Conservation (phyloP, 108 stramenopile genomes). For the Cyclotella atomus region DNA sequence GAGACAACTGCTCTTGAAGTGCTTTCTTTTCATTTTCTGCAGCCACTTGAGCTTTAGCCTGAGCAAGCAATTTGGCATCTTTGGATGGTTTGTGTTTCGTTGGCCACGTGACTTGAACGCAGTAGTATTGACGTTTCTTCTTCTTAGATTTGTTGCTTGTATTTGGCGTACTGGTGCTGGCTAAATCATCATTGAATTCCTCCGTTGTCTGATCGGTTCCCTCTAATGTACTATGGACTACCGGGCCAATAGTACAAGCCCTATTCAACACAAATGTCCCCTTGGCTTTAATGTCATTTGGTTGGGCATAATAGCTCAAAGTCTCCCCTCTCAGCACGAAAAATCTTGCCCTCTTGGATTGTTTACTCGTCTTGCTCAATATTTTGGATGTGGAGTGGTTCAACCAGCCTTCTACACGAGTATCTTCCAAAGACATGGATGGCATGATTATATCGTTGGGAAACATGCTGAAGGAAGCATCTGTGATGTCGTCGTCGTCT, state of each 20-base stretch:
- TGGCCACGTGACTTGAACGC: conserved; percentile 44
- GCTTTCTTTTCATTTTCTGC: conserved; percentile 50
- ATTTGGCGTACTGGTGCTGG: not conserved
- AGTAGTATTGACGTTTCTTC: conserved; percentile 44
- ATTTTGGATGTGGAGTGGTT: conserved; percentile 22
- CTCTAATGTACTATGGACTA: conserved; percentile 36
- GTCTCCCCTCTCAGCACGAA: conserved; percentile 46
- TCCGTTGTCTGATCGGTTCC: not conserved
- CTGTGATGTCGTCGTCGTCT: conserved; percentile 31
- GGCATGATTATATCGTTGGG: conserved; percentile 5
- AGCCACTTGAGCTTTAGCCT: conserved; percentile 48
- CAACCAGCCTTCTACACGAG: conserved; percentile 45
- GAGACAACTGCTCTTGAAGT: conserved; percentile 17
- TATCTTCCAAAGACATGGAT: conserved; percentile 2
- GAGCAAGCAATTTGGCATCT: conserved; percentile 31
- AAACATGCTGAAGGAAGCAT: conserved; percentile 15
- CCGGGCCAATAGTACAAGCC: conserved; percentile 43
- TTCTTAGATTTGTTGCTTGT: conserved; percentile 34
- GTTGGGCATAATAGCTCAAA: conserved; percentile 42
- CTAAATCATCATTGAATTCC: not conserved
- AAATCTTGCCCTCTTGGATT: conserved; percentile 31
- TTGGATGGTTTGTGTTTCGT: conserved; percentile 40
- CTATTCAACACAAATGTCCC: conserved; percentile 48
- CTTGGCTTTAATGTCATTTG: conserved; percentile 52
- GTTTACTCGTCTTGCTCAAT: conserved; percentile 26